A percentile compares a stretch with the other conserved stretches of the same genome.
These are phyloP conservation scores for Leccinum fibrillosum DNA, from an alignment of 768 basidiomycete genomes.

Conservation along the genomic window DNA sequence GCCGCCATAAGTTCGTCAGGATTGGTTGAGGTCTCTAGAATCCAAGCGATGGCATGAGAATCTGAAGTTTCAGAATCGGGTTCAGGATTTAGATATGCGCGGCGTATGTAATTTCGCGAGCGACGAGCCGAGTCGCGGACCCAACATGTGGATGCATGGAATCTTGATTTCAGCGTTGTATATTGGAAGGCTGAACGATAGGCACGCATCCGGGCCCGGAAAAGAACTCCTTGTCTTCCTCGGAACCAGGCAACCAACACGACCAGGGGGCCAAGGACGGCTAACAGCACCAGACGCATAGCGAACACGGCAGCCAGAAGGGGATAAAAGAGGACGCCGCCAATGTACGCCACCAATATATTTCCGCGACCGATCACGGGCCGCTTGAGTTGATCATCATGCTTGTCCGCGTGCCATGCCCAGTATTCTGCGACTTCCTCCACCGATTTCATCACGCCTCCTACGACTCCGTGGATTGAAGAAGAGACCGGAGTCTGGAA, in stretches of 20 bases:
- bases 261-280: background rate
- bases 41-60: constrained; percentile 14
- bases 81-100: background rate
- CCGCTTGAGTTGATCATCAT: background rate
- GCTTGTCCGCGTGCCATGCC: background rate
- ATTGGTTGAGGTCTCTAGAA: constrained; percentile 20
- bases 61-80: background rate
- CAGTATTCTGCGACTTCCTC: constrained; percentile 2
- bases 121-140: background rate
- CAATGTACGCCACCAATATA: background rate
- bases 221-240: background rate
- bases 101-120: background rate
- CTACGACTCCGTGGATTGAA: background rate
- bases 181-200: background rate
- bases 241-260: background rate
- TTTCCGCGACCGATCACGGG: background rate
- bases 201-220: background rate
- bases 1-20: constrained; percentile 10
- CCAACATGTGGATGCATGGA: background rate
- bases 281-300: background rate
- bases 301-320: background rate
- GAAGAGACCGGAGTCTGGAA: constrained; percentile 19
- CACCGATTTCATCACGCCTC: background rate
- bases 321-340: background rate
- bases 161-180: background rate